These are phyloP conservation scores for Serendipita sp. DNA, from an alignment of 768 basidiomycete genomes.

Conservation along the genomic window DNA sequence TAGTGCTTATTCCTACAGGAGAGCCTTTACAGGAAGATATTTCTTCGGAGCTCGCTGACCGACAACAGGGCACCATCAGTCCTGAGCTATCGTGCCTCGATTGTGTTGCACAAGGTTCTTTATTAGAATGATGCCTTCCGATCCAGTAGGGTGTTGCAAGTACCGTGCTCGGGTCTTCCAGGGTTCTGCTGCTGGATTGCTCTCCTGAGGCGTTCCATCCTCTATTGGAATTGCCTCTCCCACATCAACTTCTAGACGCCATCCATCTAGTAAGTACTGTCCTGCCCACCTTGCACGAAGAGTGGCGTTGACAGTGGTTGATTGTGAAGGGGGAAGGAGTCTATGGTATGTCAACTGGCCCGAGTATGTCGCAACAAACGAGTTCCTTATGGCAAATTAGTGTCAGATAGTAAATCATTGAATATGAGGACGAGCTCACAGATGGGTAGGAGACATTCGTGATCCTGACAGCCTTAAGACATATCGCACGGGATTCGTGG, in stretches of 20 bases:
- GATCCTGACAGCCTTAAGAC: conserved; percentile 31
- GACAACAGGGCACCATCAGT: too few species aligned
- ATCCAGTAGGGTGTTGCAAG: conserved; percentile 17
- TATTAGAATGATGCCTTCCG: not conserved
- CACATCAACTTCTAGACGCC: conserved; percentile 55
- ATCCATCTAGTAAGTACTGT: conserved; percentile 44
- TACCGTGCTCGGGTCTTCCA: conserved; percentile 27
- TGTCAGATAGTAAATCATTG: conserved; percentile 10
- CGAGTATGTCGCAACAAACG: conserved; percentile 36
- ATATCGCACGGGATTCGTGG: conserved; percentile 41
- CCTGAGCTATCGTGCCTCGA: too few species aligned
- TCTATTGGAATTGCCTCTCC: conserved; percentile 27
- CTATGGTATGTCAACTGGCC: conserved; percentile 57
- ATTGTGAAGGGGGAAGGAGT: conserved; percentile 32
- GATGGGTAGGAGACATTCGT: conserved; percentile 9
- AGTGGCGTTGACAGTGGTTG: conserved; percentile 27
- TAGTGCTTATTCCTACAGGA: too few species aligned
- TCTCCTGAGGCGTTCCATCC: conserved; percentile 20
- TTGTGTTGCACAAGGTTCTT: not conserved
- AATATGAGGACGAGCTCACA: conserved; percentile 12
- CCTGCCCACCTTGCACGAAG: conserved; percentile 51
- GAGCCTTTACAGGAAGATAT: too few species aligned
- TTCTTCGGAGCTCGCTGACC: too few species aligned
- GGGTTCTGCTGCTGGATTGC: conserved; percentile 4
- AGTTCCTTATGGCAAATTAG: conserved; percentile 18